Conservation (phyloP, 495 filamentous ascomycete species). For the Penicillium waksmanii region DNA sequence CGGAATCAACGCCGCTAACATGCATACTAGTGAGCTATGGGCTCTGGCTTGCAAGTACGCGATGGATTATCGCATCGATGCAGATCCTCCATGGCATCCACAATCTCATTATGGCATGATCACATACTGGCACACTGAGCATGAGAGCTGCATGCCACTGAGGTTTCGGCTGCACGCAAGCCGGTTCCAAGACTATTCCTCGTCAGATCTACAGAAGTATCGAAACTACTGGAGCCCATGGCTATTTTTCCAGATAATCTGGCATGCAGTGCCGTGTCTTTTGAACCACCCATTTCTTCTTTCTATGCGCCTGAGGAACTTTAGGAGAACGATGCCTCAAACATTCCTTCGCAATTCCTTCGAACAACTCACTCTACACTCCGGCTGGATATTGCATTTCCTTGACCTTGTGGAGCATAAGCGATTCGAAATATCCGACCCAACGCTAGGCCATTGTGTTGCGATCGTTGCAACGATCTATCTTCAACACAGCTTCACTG, state of each 20-base stretch:
- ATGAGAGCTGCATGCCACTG: slow-evolving; percentile 47
- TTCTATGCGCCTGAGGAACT: slow-evolving; percentile 44
- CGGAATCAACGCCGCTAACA: slow-evolving; percentile 39
- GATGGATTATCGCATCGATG: slow-evolving; percentile 30
- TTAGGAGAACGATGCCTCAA: slow-evolving; percentile 43
- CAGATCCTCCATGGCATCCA: slow-evolving; percentile 47
- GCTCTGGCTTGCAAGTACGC: slow-evolving; percentile 45
- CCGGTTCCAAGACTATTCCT: slow-evolving; percentile 39
- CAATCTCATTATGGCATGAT: slow-evolving; percentile 47
- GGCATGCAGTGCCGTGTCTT: slow-evolving; percentile 46
- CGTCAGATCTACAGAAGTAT: slow-evolving; percentile 36
- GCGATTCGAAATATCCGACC: slow-evolving; percentile 39
- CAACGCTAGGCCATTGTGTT: slow-evolving; percentile 37
- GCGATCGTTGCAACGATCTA: slow-evolving; percentile 40
- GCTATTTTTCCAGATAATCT: slow-evolving; percentile 47
- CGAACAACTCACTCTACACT: slow-evolving; percentile 37
- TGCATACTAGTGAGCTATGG: slow-evolving; percentile 46
- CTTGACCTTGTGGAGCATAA: slow-evolving; percentile 36
- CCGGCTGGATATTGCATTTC: slow-evolving; percentile 38
- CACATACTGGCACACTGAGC: slow-evolving; percentile 45
- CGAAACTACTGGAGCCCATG: slow-evolving; percentile 51
- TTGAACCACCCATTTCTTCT: slow-evolving; percentile 50
- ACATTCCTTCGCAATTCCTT: slow-evolving; percentile 42
- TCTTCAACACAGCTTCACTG: slow-evolving; percentile 42
- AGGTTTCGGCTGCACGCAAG: slow-evolving; percentile 45